Evolutionary conservation across 2,329 filamentous ascomycete genomes (phyloP).

Genomic region (Chaetomium sp.): DNA sequence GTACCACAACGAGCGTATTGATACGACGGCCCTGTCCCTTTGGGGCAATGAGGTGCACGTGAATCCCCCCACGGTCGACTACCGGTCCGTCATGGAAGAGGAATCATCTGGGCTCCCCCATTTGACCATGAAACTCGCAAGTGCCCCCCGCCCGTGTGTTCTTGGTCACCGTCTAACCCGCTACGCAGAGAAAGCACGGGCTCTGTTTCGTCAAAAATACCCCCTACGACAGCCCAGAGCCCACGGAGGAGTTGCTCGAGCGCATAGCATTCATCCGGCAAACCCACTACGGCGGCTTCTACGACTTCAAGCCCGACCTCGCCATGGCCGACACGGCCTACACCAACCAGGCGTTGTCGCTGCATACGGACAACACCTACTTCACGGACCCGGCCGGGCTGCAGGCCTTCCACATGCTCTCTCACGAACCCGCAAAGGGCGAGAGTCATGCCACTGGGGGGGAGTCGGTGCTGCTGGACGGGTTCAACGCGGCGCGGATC

Average conservation of each 20-base stretch:
- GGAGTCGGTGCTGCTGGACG: conserved; percentile 80
- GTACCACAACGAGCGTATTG: conserved; percentile 37
- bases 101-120: conserved; percentile 57
- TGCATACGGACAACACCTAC: conserved; percentile 95
- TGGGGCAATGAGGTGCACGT: conserved; percentile 43
- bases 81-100: conserved; percentile 59
- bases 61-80: conserved; percentile 61
- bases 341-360: conserved; percentile 77
- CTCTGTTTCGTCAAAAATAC: conserved; percentile 76
- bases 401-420: conserved; percentile 90
- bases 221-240: conserved; percentile 64
- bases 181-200: conserved; percentile 62
- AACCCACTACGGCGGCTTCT: conserved; percentile 83
- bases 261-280: conserved; percentile 83
- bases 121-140: conserved; percentile 67
- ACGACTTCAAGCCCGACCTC: conserved; percentile 86
- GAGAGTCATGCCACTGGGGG: conserved; percentile 57
- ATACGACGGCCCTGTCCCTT: conserved; percentile 20
- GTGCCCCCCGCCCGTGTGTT: conserved; percentile 26
- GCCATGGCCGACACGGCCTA: conserved; percentile 90
- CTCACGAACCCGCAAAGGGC: conserved; percentile 60
- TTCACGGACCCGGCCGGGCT: conserved; percentile 90
- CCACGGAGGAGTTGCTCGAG: conserved; percentile 74
- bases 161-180: background rate
- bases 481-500: conserved; percentile 69